Base-by-base conservation (phyloP, 192 early-diverging fungal genomes). In the Coemansia sp. region DNA sequence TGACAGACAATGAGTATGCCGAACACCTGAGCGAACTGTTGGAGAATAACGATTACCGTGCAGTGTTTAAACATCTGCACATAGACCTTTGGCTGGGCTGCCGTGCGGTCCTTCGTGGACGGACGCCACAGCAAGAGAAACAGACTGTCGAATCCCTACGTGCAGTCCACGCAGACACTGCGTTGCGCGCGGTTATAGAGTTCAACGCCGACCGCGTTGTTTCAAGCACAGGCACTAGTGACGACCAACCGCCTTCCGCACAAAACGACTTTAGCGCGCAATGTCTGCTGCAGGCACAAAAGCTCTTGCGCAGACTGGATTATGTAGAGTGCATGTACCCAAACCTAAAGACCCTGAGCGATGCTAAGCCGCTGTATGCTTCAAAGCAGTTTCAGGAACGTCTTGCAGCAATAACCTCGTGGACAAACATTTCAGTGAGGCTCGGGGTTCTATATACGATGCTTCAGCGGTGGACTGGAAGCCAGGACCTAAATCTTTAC, bases 401-500 rank as follows among this genome's bases (percentile, higher is more conserved):
- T 53, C 64, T 92, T 34, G 85, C 87, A 68, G 91, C 91, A 1
- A 77, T 95, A 7, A 90, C 84, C 52, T 85, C 91, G 12, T 95
- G 91, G 89, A 80, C 88, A 49, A 89, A 90, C 40, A 76, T 91
- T 4, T 87, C 86, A 23, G 87, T 87, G 45, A 86, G 87, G 35
- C 75, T 95, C 21, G 83, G 86, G 29, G 86, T 88, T 28, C 89
- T 94, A 59, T 75, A 86, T 63, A 85, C 83, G 58, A 91, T 95
- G 73, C 77, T 95, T 29, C 84, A 87, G 61, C 86, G 89, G 53
- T 95, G 93, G 93, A 93, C 92, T 3, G 91, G 90, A 28, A 91
- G 87, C 74, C 49, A 46, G n/a, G 68, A 73, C 7, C 62, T 82
- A 37, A 72, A 64, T 45, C 64, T 82, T 23, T 71, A 65, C 56